Evolutionary conservation across 2,329 filamentous ascomycete genomes (phyloP), one percentile per base, ranked within the genome.

Genomic region (Sphaerulina vaccinii): DNA sequence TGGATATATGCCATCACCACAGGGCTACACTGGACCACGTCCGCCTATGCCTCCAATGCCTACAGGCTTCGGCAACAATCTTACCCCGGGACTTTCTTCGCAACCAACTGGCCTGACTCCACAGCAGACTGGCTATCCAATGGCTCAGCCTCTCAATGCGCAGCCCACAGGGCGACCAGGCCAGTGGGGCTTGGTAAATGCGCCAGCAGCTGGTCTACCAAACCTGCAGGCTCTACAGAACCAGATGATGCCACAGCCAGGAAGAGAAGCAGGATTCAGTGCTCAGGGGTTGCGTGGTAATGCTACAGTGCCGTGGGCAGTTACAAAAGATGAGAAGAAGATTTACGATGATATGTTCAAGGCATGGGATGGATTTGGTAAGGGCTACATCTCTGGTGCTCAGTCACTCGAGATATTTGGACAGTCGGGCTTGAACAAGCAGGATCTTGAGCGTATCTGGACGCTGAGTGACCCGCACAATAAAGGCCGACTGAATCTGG

Each of bases 151-250:
- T 2, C 71, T 99, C 57, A 92, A 95, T 63, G 85, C 90, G n/a
- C 93, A 99, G 68, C 93, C 93, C 4, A 99, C 93, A 2, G 93
- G 93, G 9, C 77, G 83, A 29, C 92, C 93, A 5, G 93, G 93
- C 11, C 93, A 97, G 68, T 99, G 93, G 93, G 93, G 93, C n/a
- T 82, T 97, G 49, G 93, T 97, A 24, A 99, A 99, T 70, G 88
- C 90, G 1, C 93, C 93, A 1, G 82, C 91, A 3, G 87, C 84
- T 35, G 93, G 92, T 1, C 74, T 99, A 57, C 93, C 93, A 1
- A 96, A 96, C 63, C 95, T 99, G 45, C 90, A 96, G 67, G 88
- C 89, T 18, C 75, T 99, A 44, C 90, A 95, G 65, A 86, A 90
- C 51, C 88, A 90, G 56, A 93, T 99, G 84, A 97, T 99, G 92